Evolutionary conservation across 257 asterid genomes (phyloP).

Genomic region (Cinchona pubescens): DNA sequence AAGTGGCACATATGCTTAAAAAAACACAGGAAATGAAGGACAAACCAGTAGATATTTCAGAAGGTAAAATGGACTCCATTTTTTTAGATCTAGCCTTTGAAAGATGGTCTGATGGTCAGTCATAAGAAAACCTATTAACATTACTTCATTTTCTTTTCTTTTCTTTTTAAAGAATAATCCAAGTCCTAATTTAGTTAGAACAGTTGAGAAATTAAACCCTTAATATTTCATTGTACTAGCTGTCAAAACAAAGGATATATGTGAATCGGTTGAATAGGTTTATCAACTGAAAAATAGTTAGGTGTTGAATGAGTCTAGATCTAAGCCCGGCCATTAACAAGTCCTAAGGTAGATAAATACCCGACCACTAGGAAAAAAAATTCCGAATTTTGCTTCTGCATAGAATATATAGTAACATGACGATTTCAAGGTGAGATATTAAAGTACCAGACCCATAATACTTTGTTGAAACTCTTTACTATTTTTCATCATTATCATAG

Average conservation of each 20-base stretch:
- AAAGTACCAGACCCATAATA: neutral
- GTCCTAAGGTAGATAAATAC: neutral
- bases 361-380: neutral
- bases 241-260: neutral
- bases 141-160: no score
- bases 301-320: neutral
- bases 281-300: no score
- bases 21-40: neutral
- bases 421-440: neutral
- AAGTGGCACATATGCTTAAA: neutral
- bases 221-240: no score
- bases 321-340: neutral
- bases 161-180: no score
- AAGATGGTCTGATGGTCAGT: constrained; percentile 3
- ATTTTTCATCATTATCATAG: constrained; percentile 10
- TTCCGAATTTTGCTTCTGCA: neutral
- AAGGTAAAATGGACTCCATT: constrained; percentile 22
- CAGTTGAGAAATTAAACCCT: no score
- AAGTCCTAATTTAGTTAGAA: no score
- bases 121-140: constrained; percentile 1
- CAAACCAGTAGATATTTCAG: constrained; percentile 16
- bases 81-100: neutral
- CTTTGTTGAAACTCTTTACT: no score
- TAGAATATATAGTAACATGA: neutral
- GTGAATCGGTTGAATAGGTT: neutral